These are phyloP conservation scores for Sporisorium graminicola DNA, from an alignment of 1,284 basidiomycete species.

Conservation along the genomic window DNA sequence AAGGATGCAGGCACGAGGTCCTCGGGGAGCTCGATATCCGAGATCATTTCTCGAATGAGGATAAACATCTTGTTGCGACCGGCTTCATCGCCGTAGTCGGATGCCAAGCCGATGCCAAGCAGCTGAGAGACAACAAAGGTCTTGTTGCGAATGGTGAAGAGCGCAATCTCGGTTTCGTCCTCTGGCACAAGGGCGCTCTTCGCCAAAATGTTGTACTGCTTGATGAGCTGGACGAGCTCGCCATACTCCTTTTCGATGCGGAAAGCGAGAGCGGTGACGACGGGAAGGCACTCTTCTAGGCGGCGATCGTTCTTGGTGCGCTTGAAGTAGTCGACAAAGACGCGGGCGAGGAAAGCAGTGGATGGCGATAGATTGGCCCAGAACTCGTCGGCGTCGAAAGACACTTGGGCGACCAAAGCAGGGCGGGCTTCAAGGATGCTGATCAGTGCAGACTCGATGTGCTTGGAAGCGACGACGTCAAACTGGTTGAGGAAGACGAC, in stretches of 20 bases:
- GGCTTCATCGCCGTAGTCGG: slow-evolving; percentile 95
- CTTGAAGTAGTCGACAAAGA: slow-evolving; percentile 86
- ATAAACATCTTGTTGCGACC: slow-evolving; percentile 89
- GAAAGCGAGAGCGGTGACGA: slow-evolving; percentile 90
- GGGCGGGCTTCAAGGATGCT: slow-evolving; percentile 77
- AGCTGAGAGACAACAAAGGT: slow-evolving; percentile 86
- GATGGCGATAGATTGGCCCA: slow-evolving; percentile 85
- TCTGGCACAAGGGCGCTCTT: slow-evolving; percentile 31
- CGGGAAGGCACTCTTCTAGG: slow-evolving; percentile 83
- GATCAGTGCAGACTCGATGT: slow-evolving; percentile 78
- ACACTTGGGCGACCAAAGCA: slow-evolving; percentile 74
- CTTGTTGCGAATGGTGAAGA: slow-evolving; percentile 65
- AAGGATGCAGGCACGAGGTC: slow-evolving; percentile 83
- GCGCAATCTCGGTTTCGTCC: slow-evolving; percentile 49
- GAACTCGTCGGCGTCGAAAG: slow-evolving; percentile 79
- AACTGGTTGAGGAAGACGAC: slow-evolving; percentile 77
- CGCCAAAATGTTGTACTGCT: slow-evolving; percentile 44
- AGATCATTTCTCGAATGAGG: slow-evolving; percentile 73
- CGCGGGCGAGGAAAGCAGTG: slow-evolving; percentile 84
- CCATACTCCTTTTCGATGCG: slow-evolving; percentile 78
- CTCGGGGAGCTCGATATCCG: slow-evolving; percentile 83
- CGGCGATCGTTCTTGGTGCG: slow-evolving; percentile 75
- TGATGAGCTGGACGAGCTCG: slow-evolving; percentile 48
- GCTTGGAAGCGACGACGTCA: slow-evolving; percentile 75
- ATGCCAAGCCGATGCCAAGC: slow-evolving; percentile 81